Base-by-base conservation (phyloP, 2,329 filamentous ascomycete genomes). In the Pyrenophora seminiperda region DNA sequence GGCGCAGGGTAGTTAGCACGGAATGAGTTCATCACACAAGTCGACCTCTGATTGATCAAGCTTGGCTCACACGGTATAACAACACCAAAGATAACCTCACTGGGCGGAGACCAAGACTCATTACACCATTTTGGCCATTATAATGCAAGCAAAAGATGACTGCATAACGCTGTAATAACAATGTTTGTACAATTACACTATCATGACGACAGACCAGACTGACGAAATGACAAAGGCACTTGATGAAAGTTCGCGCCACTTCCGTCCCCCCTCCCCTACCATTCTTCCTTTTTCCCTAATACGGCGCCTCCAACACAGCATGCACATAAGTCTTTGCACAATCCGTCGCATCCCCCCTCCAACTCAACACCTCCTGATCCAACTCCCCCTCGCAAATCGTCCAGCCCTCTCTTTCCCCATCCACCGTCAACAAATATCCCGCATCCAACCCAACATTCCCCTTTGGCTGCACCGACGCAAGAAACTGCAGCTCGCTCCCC, bases 1-100 rank as follows among this genome's bases (percentile, higher is more conserved):
- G 58, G 54, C 14, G 49, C 55, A 87, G 51, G 89, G 90, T 50
- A 30, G 39, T 5, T 14, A 19, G n/a, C 5, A 34, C 17, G 4
- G n/a, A n/a, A n/a, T n/a, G n/a, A n/a, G 7, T 5, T 19, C 5
- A 11, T 11, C 6, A 17, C 11, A 24, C 10, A 33, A 2, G 2
- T 18, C 6, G 9, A 14, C 10, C 15, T 11, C 10, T 18, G 18
- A 14, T 9, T 41, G n/a, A 29, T 24, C 14, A 5, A 10, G 5
- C 10, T 9, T 2, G 22, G 22, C 18, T 5, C 11, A 32, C 18
- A 32, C 4, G 15, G 5, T 3, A 37, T 37, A 14, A 27, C 24
- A 27, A 27, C 9, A 27, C 7, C 24, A 9, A 27, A 10, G 6
- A 11, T 27, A 11, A 9, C 3, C 3, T 9, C 24, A 27, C 9